Percentiles rank a stretch among this genome's conserved stretches.
phyloP scores from a whole-genome alignment of 352 stramenopile species.

The Pythium grandisporangium region DNA sequence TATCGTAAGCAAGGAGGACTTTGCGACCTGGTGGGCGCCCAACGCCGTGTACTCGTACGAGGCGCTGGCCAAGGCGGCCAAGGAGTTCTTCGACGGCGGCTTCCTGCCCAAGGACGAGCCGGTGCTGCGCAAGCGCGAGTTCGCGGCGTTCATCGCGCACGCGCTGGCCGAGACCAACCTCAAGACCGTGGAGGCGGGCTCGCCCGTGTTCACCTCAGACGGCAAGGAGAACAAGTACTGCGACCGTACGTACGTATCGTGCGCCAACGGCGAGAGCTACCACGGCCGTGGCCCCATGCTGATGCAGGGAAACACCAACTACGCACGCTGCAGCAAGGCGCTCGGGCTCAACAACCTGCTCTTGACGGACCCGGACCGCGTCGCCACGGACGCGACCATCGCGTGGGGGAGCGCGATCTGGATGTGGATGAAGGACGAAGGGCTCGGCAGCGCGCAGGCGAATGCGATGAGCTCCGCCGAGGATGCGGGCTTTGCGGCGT shows the following conservation, averaged over 20 bases:
- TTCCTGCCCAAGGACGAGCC: background rate
- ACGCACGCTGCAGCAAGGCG: conserved; percentile 4
- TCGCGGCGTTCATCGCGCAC: conserved; percentile 1
- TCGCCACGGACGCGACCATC: conserved; percentile 2
- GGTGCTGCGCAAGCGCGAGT: background rate
- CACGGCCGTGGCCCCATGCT: conserved; percentile 9
- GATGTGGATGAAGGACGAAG: conserved; percentile 4
- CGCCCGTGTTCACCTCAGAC: background rate
- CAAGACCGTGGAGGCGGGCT: background rate
- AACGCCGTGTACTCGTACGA: conserved; percentile 1
- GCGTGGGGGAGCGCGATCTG: conserved; percentile 7
- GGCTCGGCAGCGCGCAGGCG: background rate
- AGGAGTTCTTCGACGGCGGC: conserved; percentile 1
- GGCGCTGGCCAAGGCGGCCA: background rate
- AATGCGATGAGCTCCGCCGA: too few species aligned
- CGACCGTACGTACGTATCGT: conserved; percentile 3
- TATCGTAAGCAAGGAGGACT: background rate
- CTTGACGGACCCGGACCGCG: conserved; percentile 1
- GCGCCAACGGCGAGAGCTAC: conserved; percentile 6
- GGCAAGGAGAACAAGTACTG: conserved; percentile 7
- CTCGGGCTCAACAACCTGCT: conserved; percentile 2
- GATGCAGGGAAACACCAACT: conserved; percentile 9
- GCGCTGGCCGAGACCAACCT: conserved; percentile 1
- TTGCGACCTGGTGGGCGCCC: conserved; percentile 1
- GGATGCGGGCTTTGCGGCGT: background rate